Percentiles rank a stretch among this genome's conserved stretches.
These are phyloP conservation scores for Clitopilus passeckerianus DNA, from an alignment of 768 basidiomycete species.

Conservation along the genomic window DNA sequence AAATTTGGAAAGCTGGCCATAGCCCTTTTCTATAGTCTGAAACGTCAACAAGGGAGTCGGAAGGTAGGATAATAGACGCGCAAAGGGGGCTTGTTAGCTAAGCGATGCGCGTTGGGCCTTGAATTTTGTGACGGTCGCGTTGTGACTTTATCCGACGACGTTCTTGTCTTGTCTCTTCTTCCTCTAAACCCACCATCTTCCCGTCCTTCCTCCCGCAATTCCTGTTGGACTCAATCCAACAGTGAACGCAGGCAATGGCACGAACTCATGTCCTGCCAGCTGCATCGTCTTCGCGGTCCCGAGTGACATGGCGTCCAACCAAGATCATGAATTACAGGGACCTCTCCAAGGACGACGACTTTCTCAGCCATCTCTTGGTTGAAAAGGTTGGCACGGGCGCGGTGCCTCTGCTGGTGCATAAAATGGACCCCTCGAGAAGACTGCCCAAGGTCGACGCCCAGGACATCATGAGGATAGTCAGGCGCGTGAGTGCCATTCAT, in stretches of 20 bases:
- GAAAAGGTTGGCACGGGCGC: slow-evolving; percentile 81
- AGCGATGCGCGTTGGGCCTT: not conserved
- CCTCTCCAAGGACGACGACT: slow-evolving; percentile 88
- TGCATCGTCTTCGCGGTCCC: slow-evolving; percentile 16
- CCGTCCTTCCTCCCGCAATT: slow-evolving; percentile 10
- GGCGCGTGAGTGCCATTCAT: slow-evolving; percentile 57
- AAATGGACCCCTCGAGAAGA: slow-evolving; percentile 77
- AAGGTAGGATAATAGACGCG: not conserved
- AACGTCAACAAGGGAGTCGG: too few relatives aligned
- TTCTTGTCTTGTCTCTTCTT: not conserved
- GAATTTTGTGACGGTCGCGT: not conserved
- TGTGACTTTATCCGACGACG: not conserved
- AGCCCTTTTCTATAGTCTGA: not conserved
- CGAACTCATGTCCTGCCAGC: slow-evolving; percentile 4
- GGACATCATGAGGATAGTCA: slow-evolving; percentile 66
- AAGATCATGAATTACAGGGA: slow-evolving; percentile 91
- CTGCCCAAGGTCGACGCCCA: slow-evolving; percentile 71
- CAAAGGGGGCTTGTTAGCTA: not conserved
- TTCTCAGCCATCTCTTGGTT: slow-evolving; percentile 83
- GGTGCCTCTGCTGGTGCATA: slow-evolving; percentile 83
- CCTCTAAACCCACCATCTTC: slow-evolving; percentile 14
- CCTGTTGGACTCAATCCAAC: slow-evolving; percentile 4
- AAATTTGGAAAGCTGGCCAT: too few relatives aligned
- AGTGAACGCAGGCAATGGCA: slow-evolving; percentile 11
- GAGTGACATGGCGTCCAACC: slow-evolving; percentile 68